Evolutionary conservation across 495 filamentous ascomycete species (phyloP).

Genomic region (Aspergillus sclerotiicarbonarius): DNA sequence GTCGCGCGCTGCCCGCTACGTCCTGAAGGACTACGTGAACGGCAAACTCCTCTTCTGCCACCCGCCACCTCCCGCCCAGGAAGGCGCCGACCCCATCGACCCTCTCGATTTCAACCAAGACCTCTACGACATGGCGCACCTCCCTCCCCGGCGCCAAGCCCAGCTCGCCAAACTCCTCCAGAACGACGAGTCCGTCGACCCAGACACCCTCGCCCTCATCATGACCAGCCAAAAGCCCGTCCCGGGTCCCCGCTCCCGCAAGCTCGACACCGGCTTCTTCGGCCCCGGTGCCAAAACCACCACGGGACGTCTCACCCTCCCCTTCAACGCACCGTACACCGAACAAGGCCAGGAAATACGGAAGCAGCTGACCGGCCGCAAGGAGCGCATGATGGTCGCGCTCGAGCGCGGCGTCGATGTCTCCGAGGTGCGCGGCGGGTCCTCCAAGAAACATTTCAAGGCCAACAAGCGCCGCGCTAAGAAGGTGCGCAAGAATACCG

Average conservation of each 20-base stretch:
- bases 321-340: conserved; percentile 84
- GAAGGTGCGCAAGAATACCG: conserved; percentile 45
- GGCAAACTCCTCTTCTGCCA: conserved; percentile 92
- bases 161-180: conserved; percentile 47
- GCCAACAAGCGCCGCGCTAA: conserved; percentile 67
- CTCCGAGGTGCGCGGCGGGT: conserved; percentile 67
- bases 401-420: conserved; percentile 82
- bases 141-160: conserved; percentile 67
- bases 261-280: conserved; percentile 87
- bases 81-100: conserved; percentile 61
- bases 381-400: conserved; percentile 79
- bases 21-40: conserved; percentile 97
- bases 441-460: conserved; percentile 94
- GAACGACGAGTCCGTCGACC: conserved; percentile 32
- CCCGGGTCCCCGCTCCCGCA: conserved; percentile 67
- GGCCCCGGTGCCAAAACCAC: conserved; percentile 56
- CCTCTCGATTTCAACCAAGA: conserved; percentile 78
- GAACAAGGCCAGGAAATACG: conserved; percentile 67
- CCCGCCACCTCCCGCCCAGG: conserved; percentile 63
- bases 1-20: conserved; percentile 81
- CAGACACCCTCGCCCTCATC: conserved; percentile 22
- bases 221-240: conserved; percentile 23
- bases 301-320: conserved; percentile 66
- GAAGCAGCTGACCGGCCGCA: conserved; percentile 75
- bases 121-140: conserved; percentile 75